Evolutionary conservation across 495 filamentous ascomycete genomes (phyloP), one percentile per base, ranked within the genome.

Genomic region (Aspergillus kassunensis): DNA sequence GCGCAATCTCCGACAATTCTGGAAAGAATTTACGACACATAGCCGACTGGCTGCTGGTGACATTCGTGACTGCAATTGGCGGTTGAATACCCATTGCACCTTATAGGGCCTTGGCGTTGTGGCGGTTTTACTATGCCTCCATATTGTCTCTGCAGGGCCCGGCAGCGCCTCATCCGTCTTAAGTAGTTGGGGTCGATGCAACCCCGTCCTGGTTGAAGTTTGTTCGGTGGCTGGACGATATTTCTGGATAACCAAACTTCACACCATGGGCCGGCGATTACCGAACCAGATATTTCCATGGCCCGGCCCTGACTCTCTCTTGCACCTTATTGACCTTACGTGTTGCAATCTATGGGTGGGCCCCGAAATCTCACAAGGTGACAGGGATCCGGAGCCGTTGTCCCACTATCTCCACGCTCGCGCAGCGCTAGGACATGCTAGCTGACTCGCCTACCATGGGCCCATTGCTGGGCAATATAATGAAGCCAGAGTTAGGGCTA

Each of bases 401-500:
- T 34, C 27, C 27, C 27, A 34, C 43, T 3, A 25, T 12, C 4
- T 25, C 27, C 27, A 33, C 43, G 27, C 27, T 12, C 2, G 27
- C 21, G 16, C 27, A 45, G n/a, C 29, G 29, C 44, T 36, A 48
- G 20, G 15, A 10, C 2, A 23, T 3, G 6, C 25, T 50, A 30
- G 34, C 36, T 36, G 49, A 37, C 37, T 35, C 40, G 39, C 45
- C n/a, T n/a, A 13, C 21, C 10, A 30, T 42, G 23, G 48, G 48
- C 27, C 27, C 37, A 51, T 44, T 44, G 5, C 27, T 27, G 36
- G 24, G 24, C 4, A 4, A 9, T 27, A 27, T 27, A 4, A 27
- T n/a, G 23, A 49, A 9, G 21, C 45, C 49, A 30, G 30, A n/a
- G 18, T 37, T 44, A 52, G 40, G 49, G 49, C 49, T 44, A 37